Conservation (phyloP, 2,329 filamentous ascomycete species). For the Colletotrichum sp. region DNA sequence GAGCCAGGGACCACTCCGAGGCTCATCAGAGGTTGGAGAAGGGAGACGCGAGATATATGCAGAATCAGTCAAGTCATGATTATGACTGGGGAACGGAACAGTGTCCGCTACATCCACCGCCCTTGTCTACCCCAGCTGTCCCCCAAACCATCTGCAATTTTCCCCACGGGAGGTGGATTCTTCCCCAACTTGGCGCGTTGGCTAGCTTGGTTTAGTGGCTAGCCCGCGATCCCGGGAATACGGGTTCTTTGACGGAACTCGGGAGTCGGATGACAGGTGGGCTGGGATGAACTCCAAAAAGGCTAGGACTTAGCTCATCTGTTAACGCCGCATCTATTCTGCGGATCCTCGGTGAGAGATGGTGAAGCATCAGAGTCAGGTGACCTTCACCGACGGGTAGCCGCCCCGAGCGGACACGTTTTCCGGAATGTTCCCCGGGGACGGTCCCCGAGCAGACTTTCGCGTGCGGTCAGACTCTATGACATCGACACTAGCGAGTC, state of each 20-base stretch:
- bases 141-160: neutral
- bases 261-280: constrained; percentile 16
- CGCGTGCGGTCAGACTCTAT: neutral
- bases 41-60: neutral
- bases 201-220: neutral
- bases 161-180: constrained; percentile 13
- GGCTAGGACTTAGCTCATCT: neutral
- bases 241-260: neutral
- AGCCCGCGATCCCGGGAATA: neutral
- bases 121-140: constrained; percentile 1
- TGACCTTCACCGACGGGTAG: neutral
- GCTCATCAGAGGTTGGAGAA: neutral
- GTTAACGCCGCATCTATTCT: neutral
- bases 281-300: neutral
- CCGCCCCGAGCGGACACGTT: neutral
- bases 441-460: neutral
- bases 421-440: neutral
- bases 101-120: neutral
- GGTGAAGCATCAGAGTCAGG: neutral
- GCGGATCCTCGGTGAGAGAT: neutral
- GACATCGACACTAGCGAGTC: neutral
- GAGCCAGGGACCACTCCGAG: neutral
- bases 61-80: neutral
- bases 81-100: neutral
- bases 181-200: neutral